These are phyloP conservation scores for Trypanosomatidae sp. DNA, from an alignment of 208 protist genomes.

Conservation along the genomic window DNA sequence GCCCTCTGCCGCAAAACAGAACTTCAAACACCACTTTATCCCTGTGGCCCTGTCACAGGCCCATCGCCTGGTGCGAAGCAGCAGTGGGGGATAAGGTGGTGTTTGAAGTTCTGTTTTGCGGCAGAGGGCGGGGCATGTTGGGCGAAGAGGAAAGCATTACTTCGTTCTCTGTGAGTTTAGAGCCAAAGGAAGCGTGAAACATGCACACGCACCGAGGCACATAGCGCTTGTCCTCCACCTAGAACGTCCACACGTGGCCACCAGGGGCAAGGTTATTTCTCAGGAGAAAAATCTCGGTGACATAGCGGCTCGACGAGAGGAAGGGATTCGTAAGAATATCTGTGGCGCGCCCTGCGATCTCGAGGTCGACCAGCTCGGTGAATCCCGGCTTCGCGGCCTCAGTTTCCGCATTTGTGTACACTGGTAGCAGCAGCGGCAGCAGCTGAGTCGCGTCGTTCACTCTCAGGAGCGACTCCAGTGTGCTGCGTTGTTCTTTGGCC, in stretches of 20 bases:
- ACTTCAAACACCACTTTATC: too few relatives aligned
- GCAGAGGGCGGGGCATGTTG: too few relatives aligned
- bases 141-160: too few relatives aligned
- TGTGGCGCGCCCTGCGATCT: slow-evolving; percentile 34
- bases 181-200: background rate
- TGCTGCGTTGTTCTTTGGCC: slow-evolving; percentile 17
- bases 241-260: slow-evolving; percentile 45
- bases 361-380: slow-evolving; percentile 43
- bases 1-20: too few relatives aligned
- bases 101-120: too few relatives aligned
- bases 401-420: slow-evolving; percentile 1
- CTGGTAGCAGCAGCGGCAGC: slow-evolving; percentile 12
- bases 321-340: slow-evolving; percentile 47
- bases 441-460: slow-evolving; percentile 20
- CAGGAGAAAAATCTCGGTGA: slow-evolving; percentile 53
- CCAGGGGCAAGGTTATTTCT: slow-evolving; percentile 27
- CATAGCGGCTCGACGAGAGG: slow-evolving; percentile 35
- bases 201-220: background rate
- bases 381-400: slow-evolving; percentile 18
- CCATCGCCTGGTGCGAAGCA: too few relatives aligned
- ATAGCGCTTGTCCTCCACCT: background rate
- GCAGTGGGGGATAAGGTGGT: too few relatives aligned
- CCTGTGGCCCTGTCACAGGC: too few relatives aligned
- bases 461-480: slow-evolving; percentile 27
- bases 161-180: background rate